Conservation (phyloP, 225 moss, liverwort and hornwort species). For the Neckera pumila region DNA sequence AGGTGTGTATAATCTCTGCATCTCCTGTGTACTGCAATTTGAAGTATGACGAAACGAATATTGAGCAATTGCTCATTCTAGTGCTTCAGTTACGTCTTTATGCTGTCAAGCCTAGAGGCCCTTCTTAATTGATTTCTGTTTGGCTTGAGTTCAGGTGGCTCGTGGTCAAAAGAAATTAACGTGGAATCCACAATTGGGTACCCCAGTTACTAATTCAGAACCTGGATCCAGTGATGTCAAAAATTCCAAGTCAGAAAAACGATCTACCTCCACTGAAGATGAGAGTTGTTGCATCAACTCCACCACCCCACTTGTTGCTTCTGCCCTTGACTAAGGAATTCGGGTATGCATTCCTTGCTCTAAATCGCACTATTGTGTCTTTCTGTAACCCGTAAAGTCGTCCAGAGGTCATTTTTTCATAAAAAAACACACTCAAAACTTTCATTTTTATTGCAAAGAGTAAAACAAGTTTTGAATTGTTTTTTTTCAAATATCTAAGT, state of each 20-base stretch:
- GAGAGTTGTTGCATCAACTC: background rate
- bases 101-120: background rate
- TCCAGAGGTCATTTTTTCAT: no score
- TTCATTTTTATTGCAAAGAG: background rate
- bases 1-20: background rate
- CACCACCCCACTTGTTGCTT: background rate
- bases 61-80: background rate
- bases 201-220: background rate
- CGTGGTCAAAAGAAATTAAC: slow-evolving; percentile 7
- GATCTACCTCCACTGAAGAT: background rate
- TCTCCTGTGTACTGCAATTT: background rate
- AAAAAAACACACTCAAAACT: background rate
- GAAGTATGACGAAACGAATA: background rate
- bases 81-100: background rate
- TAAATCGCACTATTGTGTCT: background rate
- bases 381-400: no score
- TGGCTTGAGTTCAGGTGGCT: slow-evolving; percentile 4
- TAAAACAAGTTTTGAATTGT: background rate
- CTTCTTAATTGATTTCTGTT: background rate
- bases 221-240: background rate
- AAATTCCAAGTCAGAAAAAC: background rate
- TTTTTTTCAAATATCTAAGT: no score
- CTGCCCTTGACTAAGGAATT: background rate
- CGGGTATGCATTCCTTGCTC: background rate
- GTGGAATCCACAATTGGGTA: background rate